Base-by-base conservation (phyloP, 2,329 filamentous ascomycete genomes). In the Cladosporium sp. region DNA sequence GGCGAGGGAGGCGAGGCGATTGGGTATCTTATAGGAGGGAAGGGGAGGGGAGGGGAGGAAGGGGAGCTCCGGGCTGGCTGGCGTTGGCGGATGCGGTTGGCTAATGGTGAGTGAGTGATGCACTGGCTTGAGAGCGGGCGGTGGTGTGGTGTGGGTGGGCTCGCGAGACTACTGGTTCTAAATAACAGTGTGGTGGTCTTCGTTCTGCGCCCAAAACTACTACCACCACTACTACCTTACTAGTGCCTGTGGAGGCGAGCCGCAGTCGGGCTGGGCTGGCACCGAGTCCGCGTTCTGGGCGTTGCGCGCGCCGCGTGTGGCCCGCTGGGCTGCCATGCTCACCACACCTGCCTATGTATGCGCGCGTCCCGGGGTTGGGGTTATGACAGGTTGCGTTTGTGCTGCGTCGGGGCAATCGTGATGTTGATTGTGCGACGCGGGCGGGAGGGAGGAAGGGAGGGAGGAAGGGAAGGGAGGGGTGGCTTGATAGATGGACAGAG, bases 321-420 rank as follows among this genome's bases (percentile, higher is more conserved):
- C 19, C 32, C 32, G 32, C 48, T 18, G 22, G 22, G 22, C 34
- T 34, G 22, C 40, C 48, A 50, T 37, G 48, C 48, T 31, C 38
- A 43, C 22, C 7, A 7, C 4, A 7, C 5, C 22, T 28, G 22
- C 22, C 7, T 28, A 3, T 28, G 22, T 28, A 3, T 28, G 22
- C 22, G 22, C 22, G 22, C 22, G 22, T 28, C 48, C 48, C 48
- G 40, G 40, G 22, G 40, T 50, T 38, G 32, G 16, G 48, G 48
- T 31, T 50, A 50, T 50, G 48, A 50, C 48, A 50, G 48, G 48
- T 50, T 14, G 14, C 48, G 41, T 37, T 8, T 49, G 46, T 49
- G 46, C 46, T 49, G 46, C 37, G 22, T 28, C 22, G 4, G 22
- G 22, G 22, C 4, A 7, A 28, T 35, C 7, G 34, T 35, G 10